phyloP scores from a whole-genome alignment of 2,329 filamentous ascomycete genomes.

The Arthrobotrys entomopaga region DNA sequence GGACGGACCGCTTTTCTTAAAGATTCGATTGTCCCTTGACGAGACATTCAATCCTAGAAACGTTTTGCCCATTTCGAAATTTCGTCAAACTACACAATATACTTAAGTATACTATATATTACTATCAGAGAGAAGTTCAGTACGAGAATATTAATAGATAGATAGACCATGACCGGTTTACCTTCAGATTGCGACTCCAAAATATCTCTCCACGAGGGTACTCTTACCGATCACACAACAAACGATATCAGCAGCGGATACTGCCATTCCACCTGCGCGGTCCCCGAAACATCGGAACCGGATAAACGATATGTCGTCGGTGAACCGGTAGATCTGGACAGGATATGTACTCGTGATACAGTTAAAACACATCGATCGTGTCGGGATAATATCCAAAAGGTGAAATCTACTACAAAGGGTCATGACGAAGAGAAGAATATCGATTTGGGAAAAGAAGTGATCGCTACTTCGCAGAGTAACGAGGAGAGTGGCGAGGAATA shows the following conservation, averaged over 20 bases:
- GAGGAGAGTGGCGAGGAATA: conserved; percentile 26
- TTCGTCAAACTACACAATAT: too few relatives aligned
- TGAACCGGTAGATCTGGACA: conserved; percentile 47
- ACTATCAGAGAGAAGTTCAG: too few relatives aligned
- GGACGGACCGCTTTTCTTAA: neutral
- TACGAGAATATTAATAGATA: too few relatives aligned
- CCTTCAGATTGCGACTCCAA: conserved; percentile 33
- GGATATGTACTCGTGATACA: conserved; percentile 30
- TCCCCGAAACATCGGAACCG: conserved; percentile 25
- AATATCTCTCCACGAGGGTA: conserved; percentile 21
- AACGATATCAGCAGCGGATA: conserved; percentile 10
- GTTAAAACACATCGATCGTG: conserved; percentile 30
- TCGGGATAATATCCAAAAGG: conserved; percentile 30
- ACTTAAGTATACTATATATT: too few relatives aligned
- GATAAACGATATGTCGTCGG: conserved; percentile 47
- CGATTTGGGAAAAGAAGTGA: neutral
- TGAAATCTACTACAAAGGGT: conserved; percentile 6
- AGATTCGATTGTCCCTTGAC: neutral
- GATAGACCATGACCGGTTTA: conserved; percentile 22
- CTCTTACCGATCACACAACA: conserved; percentile 20
- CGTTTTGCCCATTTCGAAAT: too few relatives aligned
- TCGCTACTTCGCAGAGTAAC: conserved; percentile 14
- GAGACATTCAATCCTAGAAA: neutral
- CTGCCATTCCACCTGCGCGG: conserved; percentile 7
- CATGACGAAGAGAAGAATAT: conserved; percentile 20